Evolutionary conservation across 352 stramenopile species (phyloP).

Genomic region (Pilasporangium apinafurcum): DNA sequence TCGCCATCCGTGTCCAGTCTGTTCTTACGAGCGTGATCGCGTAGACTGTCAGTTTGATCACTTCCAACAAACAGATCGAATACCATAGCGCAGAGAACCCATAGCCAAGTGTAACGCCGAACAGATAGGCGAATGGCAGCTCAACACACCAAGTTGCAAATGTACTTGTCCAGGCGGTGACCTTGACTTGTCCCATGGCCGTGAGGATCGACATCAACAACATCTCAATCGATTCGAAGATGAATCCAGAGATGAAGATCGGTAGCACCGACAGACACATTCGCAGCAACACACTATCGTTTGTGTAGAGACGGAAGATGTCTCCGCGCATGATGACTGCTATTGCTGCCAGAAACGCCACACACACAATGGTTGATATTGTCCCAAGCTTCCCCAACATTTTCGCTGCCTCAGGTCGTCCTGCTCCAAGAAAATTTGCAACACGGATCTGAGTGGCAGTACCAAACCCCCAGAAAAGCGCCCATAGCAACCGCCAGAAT

Average conservation of each 20-base stretch:
- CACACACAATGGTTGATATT: constrained; percentile 4
- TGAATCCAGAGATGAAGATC: constrained; percentile 26
- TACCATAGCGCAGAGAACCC: constrained; percentile 31
- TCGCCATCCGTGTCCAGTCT: constrained; percentile 37
- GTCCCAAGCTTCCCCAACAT: constrained; percentile 7
- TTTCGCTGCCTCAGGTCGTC: constrained; percentile 48
- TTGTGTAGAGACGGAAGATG: constrained; percentile 33
- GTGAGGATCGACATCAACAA: constrained; percentile 24
- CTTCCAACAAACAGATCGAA: constrained; percentile 21
- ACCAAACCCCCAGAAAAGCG: constrained; percentile 66
- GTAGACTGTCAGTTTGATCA: constrained; percentile 25
- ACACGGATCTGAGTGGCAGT: constrained; percentile 65
- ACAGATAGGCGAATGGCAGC: constrained; percentile 29
- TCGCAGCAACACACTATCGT: constrained; percentile 23
- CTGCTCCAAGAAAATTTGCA: constrained; percentile 59
- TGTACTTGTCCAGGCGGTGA: constrained; percentile 22
- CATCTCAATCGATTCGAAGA: constrained; percentile 38
- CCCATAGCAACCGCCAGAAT: constrained; percentile 53
- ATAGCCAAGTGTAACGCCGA: constrained; percentile 19
- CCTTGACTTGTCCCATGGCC: constrained; percentile 31
- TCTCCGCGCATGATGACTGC: constrained; percentile 16
- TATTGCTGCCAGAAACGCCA: constrained; percentile 8
- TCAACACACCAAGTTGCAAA: constrained; percentile 33
- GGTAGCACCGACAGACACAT: constrained; percentile 25
- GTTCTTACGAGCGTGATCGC: constrained; percentile 13